A percentile compares a stretch with the other conserved stretches of the same genome.
Conservation (phyloP, 2,329 filamentous ascomycete genomes). For the Cercospora berteroae region DNA sequence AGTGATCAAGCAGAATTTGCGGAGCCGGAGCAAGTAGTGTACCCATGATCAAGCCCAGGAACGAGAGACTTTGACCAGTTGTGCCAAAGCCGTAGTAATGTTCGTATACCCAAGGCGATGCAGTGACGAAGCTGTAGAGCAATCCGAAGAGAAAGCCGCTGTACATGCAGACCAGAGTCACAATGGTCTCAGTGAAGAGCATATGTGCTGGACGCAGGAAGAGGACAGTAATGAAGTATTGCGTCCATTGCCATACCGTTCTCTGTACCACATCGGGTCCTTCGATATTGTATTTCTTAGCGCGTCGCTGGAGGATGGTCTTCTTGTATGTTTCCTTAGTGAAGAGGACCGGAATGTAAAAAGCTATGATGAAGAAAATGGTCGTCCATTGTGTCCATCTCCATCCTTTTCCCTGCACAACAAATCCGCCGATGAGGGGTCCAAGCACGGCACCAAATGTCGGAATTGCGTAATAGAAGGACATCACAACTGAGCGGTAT, state of each 20-base stretch:
- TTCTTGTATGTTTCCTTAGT: constrained; percentile 39
- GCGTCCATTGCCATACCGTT: constrained; percentile 15
- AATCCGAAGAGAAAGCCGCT: constrained; percentile 43
- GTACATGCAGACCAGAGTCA: constrained; percentile 44
- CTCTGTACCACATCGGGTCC: constrained; percentile 20
- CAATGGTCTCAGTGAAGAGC: constrained; percentile 45
- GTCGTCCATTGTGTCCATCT: constrained; percentile 39
- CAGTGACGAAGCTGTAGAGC: constrained; percentile 45
- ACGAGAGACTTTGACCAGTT: constrained; percentile 36
- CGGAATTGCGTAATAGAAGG: constrained; percentile 33
- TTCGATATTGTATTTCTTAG: constrained; percentile 30
- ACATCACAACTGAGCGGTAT: constrained; percentile 32
- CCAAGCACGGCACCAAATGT: constrained; percentile 36
- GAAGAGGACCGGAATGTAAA: constrained; percentile 32
- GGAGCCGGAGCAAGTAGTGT: constrained; percentile 28
- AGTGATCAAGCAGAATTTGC: constrained; percentile 29
- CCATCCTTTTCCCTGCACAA: constrained; percentile 35
- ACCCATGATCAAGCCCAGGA: constrained; percentile 34
- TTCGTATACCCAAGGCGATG: constrained; percentile 37
- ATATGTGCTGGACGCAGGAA: constrained; percentile 37
- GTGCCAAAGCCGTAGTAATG: constrained; percentile 33
- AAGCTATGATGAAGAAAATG: constrained; percentile 34
- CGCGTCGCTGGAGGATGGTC: constrained; percentile 34
- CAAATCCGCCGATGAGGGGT: constrained; percentile 43
- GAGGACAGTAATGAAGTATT: constrained; percentile 28